Conservation (phyloP, 2,329 filamentous ascomycete genomes). For the Fusarium sp. region DNA sequence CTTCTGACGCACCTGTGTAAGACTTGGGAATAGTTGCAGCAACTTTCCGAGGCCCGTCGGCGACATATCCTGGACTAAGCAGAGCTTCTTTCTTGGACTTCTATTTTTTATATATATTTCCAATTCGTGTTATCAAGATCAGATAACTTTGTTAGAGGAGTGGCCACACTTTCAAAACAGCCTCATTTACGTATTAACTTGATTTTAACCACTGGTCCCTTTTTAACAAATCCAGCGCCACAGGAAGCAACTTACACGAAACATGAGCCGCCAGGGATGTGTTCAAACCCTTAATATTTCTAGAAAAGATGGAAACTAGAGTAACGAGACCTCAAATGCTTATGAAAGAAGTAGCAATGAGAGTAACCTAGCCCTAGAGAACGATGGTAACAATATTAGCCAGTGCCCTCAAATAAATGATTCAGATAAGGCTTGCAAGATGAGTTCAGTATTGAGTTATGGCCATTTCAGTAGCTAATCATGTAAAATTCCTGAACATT, state of each 20-base stretch:
- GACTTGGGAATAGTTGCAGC: not conserved
- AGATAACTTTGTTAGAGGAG: not conserved
- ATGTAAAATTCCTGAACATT: not conserved
- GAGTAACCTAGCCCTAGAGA: slow-evolving; percentile 6
- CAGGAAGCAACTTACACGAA: not conserved
- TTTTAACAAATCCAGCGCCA: not conserved
- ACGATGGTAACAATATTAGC: not conserved
- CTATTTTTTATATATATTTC: not conserved
- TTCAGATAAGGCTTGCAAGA: not conserved
- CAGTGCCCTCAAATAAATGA: not conserved
- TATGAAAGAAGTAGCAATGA: not conserved
- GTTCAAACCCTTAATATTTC: not conserved
- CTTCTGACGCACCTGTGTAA: not conserved
- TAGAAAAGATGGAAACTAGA: not conserved
- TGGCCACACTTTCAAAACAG: no score
- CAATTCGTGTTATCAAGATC: not conserved
- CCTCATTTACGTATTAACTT: not conserved
- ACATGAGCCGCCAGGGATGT: not conserved
- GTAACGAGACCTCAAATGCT: not conserved
- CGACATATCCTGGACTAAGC: no score
- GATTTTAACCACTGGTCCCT: not conserved
- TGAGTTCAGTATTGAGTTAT: not conserved
- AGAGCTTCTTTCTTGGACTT: not conserved
- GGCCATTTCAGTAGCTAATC: not conserved
- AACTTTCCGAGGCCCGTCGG: not conserved